Evolutionary conservation across 805 yeast species (phyloP), one percentile per base, ranked within the genome.

Genomic region (Peterozyma toletana): DNA sequence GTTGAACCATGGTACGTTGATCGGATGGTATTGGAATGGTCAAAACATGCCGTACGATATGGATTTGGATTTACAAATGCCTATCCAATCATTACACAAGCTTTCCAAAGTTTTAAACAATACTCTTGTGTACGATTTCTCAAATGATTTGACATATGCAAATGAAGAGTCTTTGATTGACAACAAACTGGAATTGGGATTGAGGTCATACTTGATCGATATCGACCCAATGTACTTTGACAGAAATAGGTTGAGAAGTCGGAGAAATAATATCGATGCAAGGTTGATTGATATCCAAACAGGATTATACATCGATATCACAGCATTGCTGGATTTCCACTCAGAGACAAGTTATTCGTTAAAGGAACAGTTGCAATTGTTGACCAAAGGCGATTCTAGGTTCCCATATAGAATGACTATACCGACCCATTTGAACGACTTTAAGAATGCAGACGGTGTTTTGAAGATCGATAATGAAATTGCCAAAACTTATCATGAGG

Each of bases 1-100:
- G 84, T 57, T 78, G 6, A 80, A 81, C 1, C 85, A 79, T 53
- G 86, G 84, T 1, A 58, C 82, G 1, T 60, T 78, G 36, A 64
- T 77, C 27, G 75, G 80, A 10, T 77, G 81, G 73, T 63, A 73
- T 47, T 78, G 81, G 73, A 76, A 77, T 53, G 83, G 84, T 0
- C 46, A 69, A 41, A 58, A 63, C 6, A 68, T 78, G 54, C 83
- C 83, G 1, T 78, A 81, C 80, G 85, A 78, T 53, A 62, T 65
- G 43, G 85, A 78, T 53, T 57, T 74, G 37, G 85, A 78, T 59
- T 74, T 78, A 16, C 85, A 78, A 52, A 66, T 78, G 67, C 74
- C 83, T 2, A 63, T 73, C 27, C 43, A 40, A 29, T 44, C 47
- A 11, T 35, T 44, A 11, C 47, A 40, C n/a, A 50, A 53, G 17